Evolutionary conservation across 495 filamentous ascomycete genomes (phyloP), one percentile per base, ranked within the genome.

Genomic region (Ramalina intermedia): DNA sequence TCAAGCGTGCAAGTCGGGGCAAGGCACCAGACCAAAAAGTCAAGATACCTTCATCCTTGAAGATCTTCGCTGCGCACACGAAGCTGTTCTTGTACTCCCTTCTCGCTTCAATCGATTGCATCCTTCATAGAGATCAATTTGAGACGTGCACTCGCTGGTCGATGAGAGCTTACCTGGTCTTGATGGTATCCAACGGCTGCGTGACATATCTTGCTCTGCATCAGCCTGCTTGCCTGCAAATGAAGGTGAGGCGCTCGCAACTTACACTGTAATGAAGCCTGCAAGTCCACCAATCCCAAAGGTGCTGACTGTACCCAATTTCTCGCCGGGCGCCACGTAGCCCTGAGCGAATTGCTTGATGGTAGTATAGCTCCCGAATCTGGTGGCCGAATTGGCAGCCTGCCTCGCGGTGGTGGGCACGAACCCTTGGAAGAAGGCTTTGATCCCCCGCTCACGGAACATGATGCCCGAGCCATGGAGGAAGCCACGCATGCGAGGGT

Each of bases 371-470:
- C 84, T 82, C 13, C 84, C 82, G 58, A 98, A 98, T 29, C 91
- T 74, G 0, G 80, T 81, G 1, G 89, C 91, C 27, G 84, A 90
- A 61, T 98, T 98, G 38, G 91, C 93, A 20, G 90, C 87, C 60
- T 98, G 91, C 43, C 91, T 73, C 12, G 88, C 87, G 4, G 91
- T 95, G 1, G 91, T 98, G 0, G 91, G 91, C 2, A 94, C 81
- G 62, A 98, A 87, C 27, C 91, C 91, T 62, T 96, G 87, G 73
- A 98, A 91, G 70, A 98, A 96, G 26, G 90, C 93, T 36, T 81
- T 75, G 43, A 94, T 64, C 21, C 91, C 91, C 54, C 88, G 75
- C 63, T 98, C 91, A 42, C 84, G 77, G 36, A 75, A 81, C 46
- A 98, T 96, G 36, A 96, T 73, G 24, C 76, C 77, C 21, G 87